These are phyloP conservation scores for Apiospora phragmitis DNA, from an alignment of 2,329 filamentous ascomycete genomes.

Conservation along the genomic window DNA sequence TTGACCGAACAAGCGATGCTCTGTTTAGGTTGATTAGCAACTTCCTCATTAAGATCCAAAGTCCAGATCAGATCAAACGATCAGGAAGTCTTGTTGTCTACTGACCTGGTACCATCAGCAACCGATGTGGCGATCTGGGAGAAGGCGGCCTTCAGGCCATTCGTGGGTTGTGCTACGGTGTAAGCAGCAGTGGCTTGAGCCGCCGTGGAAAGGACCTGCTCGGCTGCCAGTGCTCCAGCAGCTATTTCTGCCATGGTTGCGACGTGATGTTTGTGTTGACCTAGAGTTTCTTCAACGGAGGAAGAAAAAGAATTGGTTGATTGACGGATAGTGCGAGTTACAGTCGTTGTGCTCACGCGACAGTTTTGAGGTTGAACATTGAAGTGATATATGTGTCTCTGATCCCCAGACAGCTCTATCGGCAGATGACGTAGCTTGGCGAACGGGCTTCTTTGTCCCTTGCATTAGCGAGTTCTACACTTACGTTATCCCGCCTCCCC, in stretches of 20 bases:
- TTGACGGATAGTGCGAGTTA: neutral
- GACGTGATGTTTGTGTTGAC: neutral
- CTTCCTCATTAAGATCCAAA: neutral
- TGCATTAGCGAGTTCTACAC: neutral
- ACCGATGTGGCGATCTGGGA: slow-evolving; percentile 43
- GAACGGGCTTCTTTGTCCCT: neutral
- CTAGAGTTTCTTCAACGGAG: neutral
- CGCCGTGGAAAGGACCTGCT: slow-evolving; percentile 41
- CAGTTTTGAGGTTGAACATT: neutral
- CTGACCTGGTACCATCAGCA: slow-evolving; percentile 30
- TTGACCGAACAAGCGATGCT: slow-evolving; percentile 43
- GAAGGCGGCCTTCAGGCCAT: slow-evolving; percentile 51
- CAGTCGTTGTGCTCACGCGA: neutral
- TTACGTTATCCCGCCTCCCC: neutral
- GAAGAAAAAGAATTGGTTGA: neutral
- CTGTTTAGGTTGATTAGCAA: slow-evolving; percentile 17
- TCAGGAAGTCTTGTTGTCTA: neutral
- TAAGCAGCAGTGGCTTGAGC: slow-evolving; percentile 41
- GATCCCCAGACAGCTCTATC: neutral
- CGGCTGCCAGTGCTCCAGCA: slow-evolving; percentile 38
- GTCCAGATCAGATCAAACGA: neutral
- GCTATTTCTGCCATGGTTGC: slow-evolving; percentile 38
- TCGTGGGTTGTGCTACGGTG: slow-evolving; percentile 51
- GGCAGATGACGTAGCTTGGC: neutral
- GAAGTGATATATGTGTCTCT: neutral